Conservation (phyloP, 2,329 filamentous ascomycete species). For the Scolecobasidium constrictum region DNA sequence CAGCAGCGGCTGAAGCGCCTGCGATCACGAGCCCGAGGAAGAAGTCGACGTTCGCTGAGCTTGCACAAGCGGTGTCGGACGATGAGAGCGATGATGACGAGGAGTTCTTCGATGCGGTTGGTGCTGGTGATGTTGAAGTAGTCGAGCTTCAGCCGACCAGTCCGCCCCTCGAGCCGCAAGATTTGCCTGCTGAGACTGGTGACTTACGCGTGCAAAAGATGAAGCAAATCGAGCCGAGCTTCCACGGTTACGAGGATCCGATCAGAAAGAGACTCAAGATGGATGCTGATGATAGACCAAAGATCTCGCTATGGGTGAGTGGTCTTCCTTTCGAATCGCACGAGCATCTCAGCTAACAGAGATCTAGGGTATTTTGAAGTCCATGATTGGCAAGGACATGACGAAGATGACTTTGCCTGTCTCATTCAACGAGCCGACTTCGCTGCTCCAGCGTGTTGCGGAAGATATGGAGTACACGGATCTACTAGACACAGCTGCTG, state of each 20-base stretch:
- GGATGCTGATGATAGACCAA: conserved; percentile 85
- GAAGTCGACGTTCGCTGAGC: conserved; percentile 57
- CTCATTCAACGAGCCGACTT: conserved; percentile 97
- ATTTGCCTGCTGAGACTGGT: conserved; percentile 15
- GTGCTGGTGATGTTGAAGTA: conserved; percentile 82
- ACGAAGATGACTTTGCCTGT: conserved; percentile 98
- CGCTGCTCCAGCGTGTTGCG: conserved; percentile 82
- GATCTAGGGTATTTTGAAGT: conserved; percentile 80
- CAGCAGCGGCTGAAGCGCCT: conserved; percentile 12
- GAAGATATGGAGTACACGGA: conserved; percentile 99
- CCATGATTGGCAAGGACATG: conserved; percentile 99
- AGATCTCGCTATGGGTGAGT: conserved; percentile 89
- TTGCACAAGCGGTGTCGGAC: conserved; percentile 55
- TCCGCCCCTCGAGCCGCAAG: conserved; percentile 27
- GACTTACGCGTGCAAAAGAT: conserved; percentile 29
- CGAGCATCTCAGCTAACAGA: conserved; percentile 16
- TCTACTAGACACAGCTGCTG: conserved; percentile 77
- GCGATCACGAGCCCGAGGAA: conserved; percentile 31
- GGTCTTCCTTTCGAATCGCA: neutral
- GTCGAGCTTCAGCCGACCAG: conserved; percentile 46
- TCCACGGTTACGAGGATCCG: conserved; percentile 85
- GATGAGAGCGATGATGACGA: conserved; percentile 72
- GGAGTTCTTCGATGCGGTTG: conserved; percentile 95
- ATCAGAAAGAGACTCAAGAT: conserved; percentile 70
- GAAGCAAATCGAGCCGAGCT: conserved; percentile 62